Percentiles rank a stretch among this genome's conserved stretches.
These are phyloP conservation scores for Saccharomyces eubayanus DNA, from an alignment of 805 yeast genomes.

Conservation along the genomic window DNA sequence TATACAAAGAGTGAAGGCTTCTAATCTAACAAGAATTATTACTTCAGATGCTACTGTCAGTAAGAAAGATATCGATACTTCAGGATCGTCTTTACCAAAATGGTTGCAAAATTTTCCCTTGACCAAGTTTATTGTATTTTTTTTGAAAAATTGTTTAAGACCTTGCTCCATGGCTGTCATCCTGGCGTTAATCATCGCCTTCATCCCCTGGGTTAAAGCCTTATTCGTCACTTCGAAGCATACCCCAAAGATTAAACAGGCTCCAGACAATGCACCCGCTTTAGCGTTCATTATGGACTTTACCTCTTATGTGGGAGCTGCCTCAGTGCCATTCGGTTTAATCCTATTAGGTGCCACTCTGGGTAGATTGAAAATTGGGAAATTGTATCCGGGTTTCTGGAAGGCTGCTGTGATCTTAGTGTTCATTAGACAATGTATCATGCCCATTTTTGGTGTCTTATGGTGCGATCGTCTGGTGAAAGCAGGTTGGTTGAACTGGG, in stretches of 20 bases:
- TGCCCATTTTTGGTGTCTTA: constrained; percentile 75
- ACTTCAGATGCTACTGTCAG: constrained; percentile 30
- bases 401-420: constrained; percentile 55
- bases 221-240: constrained; percentile 48
- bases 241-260: constrained; percentile 45
- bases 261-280: constrained; percentile 85
- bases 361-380: constrained; percentile 57
- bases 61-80: constrained; percentile 24
- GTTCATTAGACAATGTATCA: constrained; percentile 49
- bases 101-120: constrained; percentile 24
- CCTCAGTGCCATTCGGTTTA: constrained; percentile 86
- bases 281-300: constrained; percentile 80
- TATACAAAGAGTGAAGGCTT: constrained; percentile 13
- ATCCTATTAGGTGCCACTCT: constrained; percentile 82
- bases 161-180: constrained; percentile 72
- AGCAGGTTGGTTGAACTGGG: constrained; percentile 57
- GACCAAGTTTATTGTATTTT: constrained; percentile 26
- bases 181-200: constrained; percentile 54
- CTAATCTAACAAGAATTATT: constrained; percentile 27
- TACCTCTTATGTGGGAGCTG: constrained; percentile 70
- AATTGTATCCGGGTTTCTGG: constrained; percentile 60
- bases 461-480: constrained; percentile 53
- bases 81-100: constrained; percentile 24
- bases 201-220: constrained; percentile 84
- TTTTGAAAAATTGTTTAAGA: constrained; percentile 48